phyloP scores from a whole-genome alignment of 306 rosid genomes.

The Mimosa bimucronata region DNA sequence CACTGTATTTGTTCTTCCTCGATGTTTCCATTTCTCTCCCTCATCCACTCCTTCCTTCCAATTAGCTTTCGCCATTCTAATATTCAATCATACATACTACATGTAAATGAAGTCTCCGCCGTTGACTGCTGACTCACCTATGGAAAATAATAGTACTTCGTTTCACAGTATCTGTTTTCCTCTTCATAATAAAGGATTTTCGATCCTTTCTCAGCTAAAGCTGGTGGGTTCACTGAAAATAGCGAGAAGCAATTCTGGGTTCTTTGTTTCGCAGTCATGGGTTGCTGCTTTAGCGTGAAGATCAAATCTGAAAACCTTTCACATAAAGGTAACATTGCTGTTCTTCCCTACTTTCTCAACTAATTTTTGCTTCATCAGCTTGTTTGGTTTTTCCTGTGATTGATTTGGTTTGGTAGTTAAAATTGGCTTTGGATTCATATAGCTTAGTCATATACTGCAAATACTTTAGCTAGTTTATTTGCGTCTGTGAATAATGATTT shows the following conservation, averaged over 20 bases:
- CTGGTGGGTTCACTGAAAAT: background rate
- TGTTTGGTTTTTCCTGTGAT: constrained; percentile 5
- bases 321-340: constrained; percentile 58
- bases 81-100: background rate
- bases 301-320: constrained; percentile 93
- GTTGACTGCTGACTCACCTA: constrained; percentile 60
- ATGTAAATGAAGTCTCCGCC: constrained; percentile 22
- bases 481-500: background rate
- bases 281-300: constrained; percentile 77
- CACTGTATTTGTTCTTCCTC: constrained; percentile 37
- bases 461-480: background rate
- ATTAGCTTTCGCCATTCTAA: background rate
- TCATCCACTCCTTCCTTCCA: background rate
- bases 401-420: background rate
- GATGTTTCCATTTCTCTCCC: background rate
- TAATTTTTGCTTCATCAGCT: constrained; percentile 28
- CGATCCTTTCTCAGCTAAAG: background rate
- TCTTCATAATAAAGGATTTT: background rate
- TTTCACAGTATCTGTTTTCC: constrained; percentile 55
- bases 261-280: constrained; percentile 54
- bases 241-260: constrained; percentile 30
- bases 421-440: constrained; percentile 16
- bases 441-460: background rate
- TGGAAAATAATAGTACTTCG: constrained; percentile 41
- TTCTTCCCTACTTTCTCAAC: constrained; percentile 27